Conservation (phyloP, 2,329 filamentous ascomycete species). For the Aureobasidium uvarum region DNA sequence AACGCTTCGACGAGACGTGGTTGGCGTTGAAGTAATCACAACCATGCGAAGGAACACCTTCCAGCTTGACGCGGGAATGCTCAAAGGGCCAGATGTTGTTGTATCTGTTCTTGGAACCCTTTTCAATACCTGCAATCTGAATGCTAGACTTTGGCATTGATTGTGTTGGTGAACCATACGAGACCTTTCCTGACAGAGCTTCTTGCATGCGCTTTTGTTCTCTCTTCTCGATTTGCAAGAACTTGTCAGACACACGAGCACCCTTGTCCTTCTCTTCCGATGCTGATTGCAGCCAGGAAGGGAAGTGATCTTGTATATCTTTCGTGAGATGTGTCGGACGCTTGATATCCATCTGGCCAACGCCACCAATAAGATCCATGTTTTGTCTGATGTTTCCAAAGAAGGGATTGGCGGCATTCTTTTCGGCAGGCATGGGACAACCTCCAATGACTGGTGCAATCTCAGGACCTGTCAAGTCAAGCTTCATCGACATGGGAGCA, state of each 20-base stretch:
- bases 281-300: conserved; percentile 73
- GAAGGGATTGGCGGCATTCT: conserved; percentile 77
- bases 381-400: conserved; percentile 97
- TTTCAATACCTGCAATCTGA: conserved; percentile 87
- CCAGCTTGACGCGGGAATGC: conserved; percentile 80
- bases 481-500: conserved; percentile 45
- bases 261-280: conserved; percentile 68
- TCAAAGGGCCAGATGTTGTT: conserved; percentile 98
- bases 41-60: conserved; percentile 61
- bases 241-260: conserved; percentile 76
- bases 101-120: conserved; percentile 93
- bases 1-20: conserved; percentile 73
- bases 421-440: conserved; percentile 71
- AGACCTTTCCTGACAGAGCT: conserved; percentile 62
- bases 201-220: conserved; percentile 94
- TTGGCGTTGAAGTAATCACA: conserved; percentile 98
- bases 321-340: conserved; percentile 55
- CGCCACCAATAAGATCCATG: conserved; percentile 89
- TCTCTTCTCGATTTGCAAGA: conserved; percentile 75
- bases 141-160: conserved; percentile 45
- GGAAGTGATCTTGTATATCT: conserved; percentile 56
- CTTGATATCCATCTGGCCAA: conserved; percentile 71
- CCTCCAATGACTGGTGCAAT: conserved; percentile 83
- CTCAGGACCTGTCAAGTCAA: conserved; percentile 47
- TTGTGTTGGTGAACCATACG: conserved; percentile 50